Evolutionary conservation across 2,329 filamentous ascomycete species (phyloP).

Genomic region (Penicillium olsonii): DNA sequence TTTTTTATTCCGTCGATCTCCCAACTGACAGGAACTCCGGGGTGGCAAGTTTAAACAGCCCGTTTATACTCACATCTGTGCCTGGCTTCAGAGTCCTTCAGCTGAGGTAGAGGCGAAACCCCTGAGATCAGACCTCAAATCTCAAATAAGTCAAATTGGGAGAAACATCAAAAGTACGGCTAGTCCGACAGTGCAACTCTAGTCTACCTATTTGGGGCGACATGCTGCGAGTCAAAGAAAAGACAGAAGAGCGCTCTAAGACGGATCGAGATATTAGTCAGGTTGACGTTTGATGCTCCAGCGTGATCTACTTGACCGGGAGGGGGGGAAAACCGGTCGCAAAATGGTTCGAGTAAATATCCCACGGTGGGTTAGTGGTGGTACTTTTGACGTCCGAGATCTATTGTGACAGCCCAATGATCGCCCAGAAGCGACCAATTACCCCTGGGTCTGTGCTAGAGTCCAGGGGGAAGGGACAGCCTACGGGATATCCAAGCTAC

Average conservation of each 20-base stretch:
- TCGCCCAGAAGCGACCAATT: not conserved
- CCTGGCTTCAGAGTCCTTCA: slow-evolving; percentile 8
- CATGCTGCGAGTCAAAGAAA: not conserved
- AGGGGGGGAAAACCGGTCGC: slow-evolving; percentile 9
- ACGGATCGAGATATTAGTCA: slow-evolving; percentile 16
- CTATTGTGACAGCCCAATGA: slow-evolving; percentile 11
- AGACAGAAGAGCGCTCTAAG: slow-evolving; percentile 9
- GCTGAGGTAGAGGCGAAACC: slow-evolving; percentile 10
- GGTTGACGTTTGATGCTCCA: slow-evolving; percentile 6
- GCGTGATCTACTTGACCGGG: slow-evolving; percentile 8
- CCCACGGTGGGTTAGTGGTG: slow-evolving; percentile 15
- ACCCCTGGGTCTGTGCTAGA: slow-evolving; percentile 9
- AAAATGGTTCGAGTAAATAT: slow-evolving; percentile 17
- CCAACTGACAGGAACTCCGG: slow-evolving; percentile 14
- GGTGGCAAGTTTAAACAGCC: slow-evolving; percentile 2
- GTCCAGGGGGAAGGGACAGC: slow-evolving; percentile 19
- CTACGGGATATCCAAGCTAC: slow-evolving; percentile 14
- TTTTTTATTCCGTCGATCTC: slow-evolving; percentile 8
- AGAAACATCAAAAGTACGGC: not conserved
- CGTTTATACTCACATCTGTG: not conserved
- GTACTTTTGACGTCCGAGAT: slow-evolving; percentile 19
- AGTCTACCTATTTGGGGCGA: not conserved
- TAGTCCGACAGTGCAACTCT: slow-evolving; percentile 3
- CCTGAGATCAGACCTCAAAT: slow-evolving; percentile 26
- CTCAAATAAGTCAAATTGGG: slow-evolving; percentile 2